Percentiles rank a stretch among this genome's conserved stretches.
phyloP scores from a whole-genome alignment of 1,284 basidiomycete species.

The Porodaedalea pini region DNA sequence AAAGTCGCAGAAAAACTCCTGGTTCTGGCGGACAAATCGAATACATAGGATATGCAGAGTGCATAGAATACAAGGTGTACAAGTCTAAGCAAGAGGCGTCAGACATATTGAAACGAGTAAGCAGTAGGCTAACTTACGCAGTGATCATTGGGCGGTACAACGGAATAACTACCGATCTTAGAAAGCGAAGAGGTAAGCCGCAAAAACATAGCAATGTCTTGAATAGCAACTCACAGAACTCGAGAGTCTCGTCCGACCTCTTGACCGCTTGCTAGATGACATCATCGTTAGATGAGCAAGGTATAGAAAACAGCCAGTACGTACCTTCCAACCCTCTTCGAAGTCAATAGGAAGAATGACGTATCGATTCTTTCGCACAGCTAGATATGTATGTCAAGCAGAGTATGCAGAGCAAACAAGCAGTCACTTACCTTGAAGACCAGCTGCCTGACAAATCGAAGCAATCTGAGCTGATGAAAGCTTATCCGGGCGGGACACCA shows the following conservation, averaged over 20 bases:
- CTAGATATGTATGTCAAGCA: conserved; percentile 38
- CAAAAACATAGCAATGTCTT: neutral
- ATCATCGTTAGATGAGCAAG: conserved; percentile 30
- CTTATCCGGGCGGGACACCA: conserved; percentile 95
- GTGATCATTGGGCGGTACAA: neutral
- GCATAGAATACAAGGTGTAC: conserved; percentile 17
- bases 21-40: no score
- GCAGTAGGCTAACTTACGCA: conserved; percentile 1
- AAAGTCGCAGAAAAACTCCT: neutral
- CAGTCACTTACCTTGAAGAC: conserved; percentile 76
- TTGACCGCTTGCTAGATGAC: conserved; percentile 84
- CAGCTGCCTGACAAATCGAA: conserved; percentile 95
- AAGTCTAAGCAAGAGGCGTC: neutral
- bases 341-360: conserved; percentile 97
- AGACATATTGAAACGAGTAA: neutral
- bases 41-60: conserved; percentile 14
- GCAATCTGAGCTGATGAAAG: conserved; percentile 95
- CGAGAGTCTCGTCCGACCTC: conserved; percentile 88
- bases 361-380: conserved; percentile 97
- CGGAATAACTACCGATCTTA: conserved; percentile 12
- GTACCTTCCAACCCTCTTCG: conserved; percentile 97
- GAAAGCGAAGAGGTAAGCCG: neutral
- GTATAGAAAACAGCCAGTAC: conserved; percentile 49
- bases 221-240: conserved; percentile 75
- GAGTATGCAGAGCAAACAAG: conserved; percentile 1